Evolutionary conservation across 2,329 filamentous ascomycete genomes (phyloP).

Genomic region (Aspergillus intermedius): DNA sequence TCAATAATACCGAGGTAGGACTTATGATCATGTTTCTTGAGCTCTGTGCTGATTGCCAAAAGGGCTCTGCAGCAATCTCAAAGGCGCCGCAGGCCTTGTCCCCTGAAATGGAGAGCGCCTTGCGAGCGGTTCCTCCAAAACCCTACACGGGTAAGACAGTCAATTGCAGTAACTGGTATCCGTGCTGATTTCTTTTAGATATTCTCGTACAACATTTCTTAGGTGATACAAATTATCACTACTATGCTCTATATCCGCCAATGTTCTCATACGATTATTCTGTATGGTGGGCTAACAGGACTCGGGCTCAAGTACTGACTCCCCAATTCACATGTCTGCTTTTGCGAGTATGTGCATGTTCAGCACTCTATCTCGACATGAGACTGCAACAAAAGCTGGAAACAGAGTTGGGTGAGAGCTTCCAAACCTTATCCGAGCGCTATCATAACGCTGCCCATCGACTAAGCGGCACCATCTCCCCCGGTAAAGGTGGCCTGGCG

Average conservation of each 20-base stretch:
- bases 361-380: constrained; percentile 37
- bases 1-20: constrained; percentile 1
- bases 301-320: constrained; percentile 27
- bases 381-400: constrained; percentile 37
- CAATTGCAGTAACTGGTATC: neutral
- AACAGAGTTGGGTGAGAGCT: constrained; percentile 38
- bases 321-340: constrained; percentile 44
- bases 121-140: constrained; percentile 30
- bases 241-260: constrained; percentile 42
- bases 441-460: constrained; percentile 40
- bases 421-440: constrained; percentile 33
- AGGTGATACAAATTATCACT: constrained; percentile 40
- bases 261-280: constrained; percentile 42
- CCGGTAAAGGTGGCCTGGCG: constrained; percentile 39
- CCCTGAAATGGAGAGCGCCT: constrained; percentile 27
- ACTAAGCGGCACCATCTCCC: constrained; percentile 37
- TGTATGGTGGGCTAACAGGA: constrained; percentile 40
- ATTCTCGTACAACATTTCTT: constrained; percentile 44
- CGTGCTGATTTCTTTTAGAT: constrained; percentile 26
- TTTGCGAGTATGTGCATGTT: constrained; percentile 42
- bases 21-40: too few species aligned
- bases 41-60: neutral
- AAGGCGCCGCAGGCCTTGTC: constrained; percentile 11
- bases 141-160: constrained; percentile 29
- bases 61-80: constrained; percentile 6